Conservation (phyloP, 2,329 filamentous ascomycete genomes). For the Penicillium sp. region DNA sequence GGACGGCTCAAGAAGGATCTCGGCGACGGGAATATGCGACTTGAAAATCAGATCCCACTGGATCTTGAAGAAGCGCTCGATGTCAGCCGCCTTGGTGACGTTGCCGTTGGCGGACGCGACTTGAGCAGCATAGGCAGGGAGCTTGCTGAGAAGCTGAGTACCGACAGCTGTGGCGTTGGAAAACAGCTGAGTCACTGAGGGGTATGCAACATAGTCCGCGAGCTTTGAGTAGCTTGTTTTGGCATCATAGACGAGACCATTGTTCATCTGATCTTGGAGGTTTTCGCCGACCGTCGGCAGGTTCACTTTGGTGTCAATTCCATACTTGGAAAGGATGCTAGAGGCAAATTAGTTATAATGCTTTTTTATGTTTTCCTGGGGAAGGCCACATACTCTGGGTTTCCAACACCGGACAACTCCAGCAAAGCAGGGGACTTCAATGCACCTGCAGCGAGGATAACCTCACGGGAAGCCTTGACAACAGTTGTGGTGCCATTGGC, state of each 20-base stretch:
- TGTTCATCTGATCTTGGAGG: conserved; percentile 47
- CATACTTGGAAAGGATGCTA: conserved; percentile 26
- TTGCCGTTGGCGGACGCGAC: conserved; percentile 18
- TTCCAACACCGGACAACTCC: conserved; percentile 61
- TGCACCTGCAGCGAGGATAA: conserved; percentile 60
- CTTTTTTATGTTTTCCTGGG: background rate
- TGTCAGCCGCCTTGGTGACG: conserved; percentile 14
- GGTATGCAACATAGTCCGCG: conserved; percentile 20
- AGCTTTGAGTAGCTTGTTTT: conserved; percentile 14
- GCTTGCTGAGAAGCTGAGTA: conserved; percentile 13
- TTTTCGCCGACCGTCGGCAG: conserved; percentile 49
- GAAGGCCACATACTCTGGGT: conserved; percentile 21
- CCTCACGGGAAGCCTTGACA: conserved; percentile 47
- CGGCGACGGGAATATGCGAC: conserved; percentile 25
- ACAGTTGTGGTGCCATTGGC: conserved; percentile 21
- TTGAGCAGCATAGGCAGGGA: conserved; percentile 23
- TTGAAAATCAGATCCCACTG: conserved; percentile 32
- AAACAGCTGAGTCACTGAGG: conserved; percentile 24
- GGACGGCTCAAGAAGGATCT: conserved; percentile 24
- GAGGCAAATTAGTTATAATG: background rate
- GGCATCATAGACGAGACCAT: conserved; percentile 10
- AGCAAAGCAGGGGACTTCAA: conserved; percentile 56
- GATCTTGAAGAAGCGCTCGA: conserved; percentile 26
- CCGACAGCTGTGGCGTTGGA: conserved; percentile 19
- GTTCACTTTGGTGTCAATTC: conserved; percentile 27